Base-by-base conservation (phyloP, 2,329 filamentous ascomycete genomes). In the Aspergillus sp. region DNA sequence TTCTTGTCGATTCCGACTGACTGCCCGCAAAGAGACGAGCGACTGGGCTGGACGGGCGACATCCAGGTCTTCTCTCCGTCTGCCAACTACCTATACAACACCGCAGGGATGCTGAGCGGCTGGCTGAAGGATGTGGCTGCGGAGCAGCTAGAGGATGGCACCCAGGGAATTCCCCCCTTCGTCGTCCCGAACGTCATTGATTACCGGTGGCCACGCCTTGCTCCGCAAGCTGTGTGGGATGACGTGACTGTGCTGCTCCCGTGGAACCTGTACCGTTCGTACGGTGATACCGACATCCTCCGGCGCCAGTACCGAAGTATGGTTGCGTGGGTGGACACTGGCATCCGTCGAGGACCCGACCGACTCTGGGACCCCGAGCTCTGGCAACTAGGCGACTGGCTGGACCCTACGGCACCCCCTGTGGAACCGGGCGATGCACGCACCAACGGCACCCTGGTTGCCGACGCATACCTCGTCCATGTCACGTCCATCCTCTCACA, bases 1-100 rank as follows among this genome's bases (percentile, higher is more conserved):
- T 85, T 86, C 58, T 58, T 85, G 3, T 76, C 74, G 0, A 65
- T 85, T 0, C 81, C 81, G 0, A 85, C 81, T 0, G 83, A 86
- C 58, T 83, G 80, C 56, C 81, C 81, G 0, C 79, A 83, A 55
- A 71, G 80, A 1, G 80, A 84, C 49, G 80, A 83, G 64, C 72
- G 80, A 0, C 64, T 83, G 5, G 77, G 78, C 17, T 81, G 81
- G 82, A 80, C 76, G 0, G 77, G 82, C 14, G 77, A 82, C 56
- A 68, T 74, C 6, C 77, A 77, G 34, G 72, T 76, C 1, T 84
- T 84, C 53, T 68, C 71, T 0, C 76, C 78, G 0, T 78, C 80
- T 0, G 75, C 79, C 0, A 79, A 74, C 46, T 84, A 78, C 55
- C 68, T 86, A 0, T 85, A 79, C 63, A 71, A 83, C 58, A 77